A percentile compares a stretch with the other conserved stretches of the same genome.
These are phyloP conservation scores for Acanthamoeba lugdunensis DNA, from an alignment of 208 protist genomes.

Conservation along the genomic window DNA sequence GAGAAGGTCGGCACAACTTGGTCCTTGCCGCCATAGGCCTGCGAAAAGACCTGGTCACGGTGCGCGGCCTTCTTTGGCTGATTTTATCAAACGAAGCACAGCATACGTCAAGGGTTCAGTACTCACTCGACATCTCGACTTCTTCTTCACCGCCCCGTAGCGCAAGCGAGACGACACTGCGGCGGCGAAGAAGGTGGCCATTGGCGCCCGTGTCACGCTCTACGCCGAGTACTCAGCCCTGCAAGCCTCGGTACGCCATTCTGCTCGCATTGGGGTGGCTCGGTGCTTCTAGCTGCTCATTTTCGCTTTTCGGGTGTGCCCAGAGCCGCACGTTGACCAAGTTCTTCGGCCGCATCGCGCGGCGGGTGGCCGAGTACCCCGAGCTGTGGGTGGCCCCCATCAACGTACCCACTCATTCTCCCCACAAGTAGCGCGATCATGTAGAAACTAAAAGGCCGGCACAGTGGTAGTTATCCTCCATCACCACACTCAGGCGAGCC, in stretches of 20 bases:
- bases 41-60: background rate
- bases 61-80: background rate
- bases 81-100: no score
- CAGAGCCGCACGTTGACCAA: background rate
- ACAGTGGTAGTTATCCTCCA: no score
- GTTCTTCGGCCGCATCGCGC: background rate
- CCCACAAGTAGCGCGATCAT: no score
- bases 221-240: background rate
- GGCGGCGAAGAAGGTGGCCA: background rate
- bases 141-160: background rate
- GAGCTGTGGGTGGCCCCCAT: conserved; percentile 34
- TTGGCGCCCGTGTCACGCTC: background rate
- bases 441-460: no score
- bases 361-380: conserved; percentile 12
- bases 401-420: background rate
- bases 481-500: no score
- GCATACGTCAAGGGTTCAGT: background rate
- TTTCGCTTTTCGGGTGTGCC: background rate
- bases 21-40: background rate
- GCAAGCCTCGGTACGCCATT: background rate
- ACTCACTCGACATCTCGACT: background rate
- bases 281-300: background rate
- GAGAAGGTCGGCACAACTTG: background rate
- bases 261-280: background rate
- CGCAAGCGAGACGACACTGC: background rate